Evolutionary conservation across 2,329 filamentous ascomycete species (phyloP), one percentile per base, ranked within the genome.

Genomic region (Calonectria pseudoreteaudii): DNA sequence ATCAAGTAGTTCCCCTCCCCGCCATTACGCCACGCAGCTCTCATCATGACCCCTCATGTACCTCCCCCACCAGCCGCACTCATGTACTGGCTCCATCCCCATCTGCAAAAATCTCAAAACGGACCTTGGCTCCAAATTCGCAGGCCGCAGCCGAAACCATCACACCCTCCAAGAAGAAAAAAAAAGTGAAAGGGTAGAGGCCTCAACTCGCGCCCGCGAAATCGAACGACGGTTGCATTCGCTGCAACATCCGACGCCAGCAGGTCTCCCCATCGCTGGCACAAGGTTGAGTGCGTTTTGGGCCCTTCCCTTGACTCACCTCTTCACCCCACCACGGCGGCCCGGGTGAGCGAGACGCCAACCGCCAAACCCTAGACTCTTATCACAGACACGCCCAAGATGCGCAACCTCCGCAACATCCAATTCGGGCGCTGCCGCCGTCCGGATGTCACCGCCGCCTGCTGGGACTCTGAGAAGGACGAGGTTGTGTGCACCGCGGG

Each of bases 381-480:
- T 28, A 58, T 53, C 36, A 30, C 41, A 64, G 44, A 23, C 65
- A 49, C 20, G 38, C 56, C 49, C 74, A 68, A 77, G 71, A 98
- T 98, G 96, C 93, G 95, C 83, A 98, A 98, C 85, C 90, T 98
- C 80, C 93, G 92, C 85, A 95, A 93, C 83, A 92, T 95, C 80
- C 91, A 90, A 82, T 93, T 94, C 83, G 90, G 90, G 79, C 88
- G 91, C 82, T 93, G 93, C 86, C 89, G 92, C 76, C 88, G 90
- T 67, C 84, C 89, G 75, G 88, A 91, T 74, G 88, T 97, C 80
- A 93, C 94, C 68, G 93, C 95, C 36, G 91, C 93, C 71, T 94
- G 95, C 81, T 98, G 96, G 96, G 95, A 98, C 86, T 90, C 93
- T 64, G 90, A 92, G 74, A 92, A 91, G 76, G 94, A 97, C 84